Evolutionary conservation across 2,329 filamentous ascomycete genomes (phyloP).

Genomic region (Stagonosporopsis rhizophila): DNA sequence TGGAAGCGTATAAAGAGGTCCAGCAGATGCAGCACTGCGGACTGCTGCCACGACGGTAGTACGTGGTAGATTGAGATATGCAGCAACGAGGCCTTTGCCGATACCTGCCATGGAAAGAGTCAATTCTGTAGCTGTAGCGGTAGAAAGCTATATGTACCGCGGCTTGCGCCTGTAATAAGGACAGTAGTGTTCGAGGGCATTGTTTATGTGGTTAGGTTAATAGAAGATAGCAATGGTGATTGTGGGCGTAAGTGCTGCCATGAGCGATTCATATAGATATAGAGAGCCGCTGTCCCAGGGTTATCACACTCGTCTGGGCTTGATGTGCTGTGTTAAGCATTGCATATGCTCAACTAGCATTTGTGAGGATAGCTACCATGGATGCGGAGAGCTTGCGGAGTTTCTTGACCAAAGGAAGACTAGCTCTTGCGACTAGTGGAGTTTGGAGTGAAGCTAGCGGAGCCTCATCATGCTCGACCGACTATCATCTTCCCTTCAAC

Average conservation of each 20-base stretch:
- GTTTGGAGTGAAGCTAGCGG: constrained; percentile 10
- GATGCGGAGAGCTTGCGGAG: neutral
- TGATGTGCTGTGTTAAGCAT: neutral
- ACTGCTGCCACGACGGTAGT: constrained; percentile 53
- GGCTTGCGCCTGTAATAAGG: constrained; percentile 45
- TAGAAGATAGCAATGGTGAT: neutral
- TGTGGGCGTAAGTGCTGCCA: neutral
- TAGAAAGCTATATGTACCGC: constrained; percentile 28
- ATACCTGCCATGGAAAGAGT: constrained; percentile 33
- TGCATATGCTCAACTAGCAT: neutral
- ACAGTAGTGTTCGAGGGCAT: constrained; percentile 18
- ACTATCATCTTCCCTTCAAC: neutral
- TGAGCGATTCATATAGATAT: neutral
- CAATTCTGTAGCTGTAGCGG: constrained; percentile 15
- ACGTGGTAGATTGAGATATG: constrained; percentile 48
- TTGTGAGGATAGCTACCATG: neutral
- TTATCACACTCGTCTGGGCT: neutral
- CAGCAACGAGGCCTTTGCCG: constrained; percentile 43
- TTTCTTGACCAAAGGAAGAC: neutral
- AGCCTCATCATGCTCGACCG: neutral
- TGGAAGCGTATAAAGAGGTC: constrained; percentile 35
- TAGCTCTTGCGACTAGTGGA: constrained; percentile 4
- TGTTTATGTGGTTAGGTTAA: neutral
- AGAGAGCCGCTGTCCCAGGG: neutral
- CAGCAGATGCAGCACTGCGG: constrained; percentile 39